Percentiles rank a stretch among this genome's conserved stretches.
Conservation (phyloP, 2,329 filamentous ascomycete species). For the Raffaelea albimanens region DNA sequence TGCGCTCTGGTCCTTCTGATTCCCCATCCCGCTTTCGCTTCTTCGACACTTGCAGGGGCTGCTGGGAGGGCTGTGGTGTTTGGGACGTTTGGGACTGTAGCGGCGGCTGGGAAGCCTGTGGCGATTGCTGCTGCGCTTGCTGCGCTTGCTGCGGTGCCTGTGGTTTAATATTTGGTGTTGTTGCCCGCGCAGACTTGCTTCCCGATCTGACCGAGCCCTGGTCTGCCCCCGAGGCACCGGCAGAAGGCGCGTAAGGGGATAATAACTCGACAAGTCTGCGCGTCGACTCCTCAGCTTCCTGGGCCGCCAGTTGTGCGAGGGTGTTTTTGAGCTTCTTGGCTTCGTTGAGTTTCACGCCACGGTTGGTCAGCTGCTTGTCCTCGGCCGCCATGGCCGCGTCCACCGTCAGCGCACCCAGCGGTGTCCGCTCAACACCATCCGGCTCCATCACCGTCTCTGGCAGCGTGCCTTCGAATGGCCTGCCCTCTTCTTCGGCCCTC, state of each 20-base stretch:
- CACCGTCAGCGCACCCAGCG: slow-evolving; percentile 50
- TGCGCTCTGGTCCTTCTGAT: not conserved
- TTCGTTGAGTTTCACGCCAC: slow-evolving; percentile 70
- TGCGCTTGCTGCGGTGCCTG: slow-evolving; percentile 1
- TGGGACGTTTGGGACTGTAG: no score
- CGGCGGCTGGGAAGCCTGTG: not conserved
- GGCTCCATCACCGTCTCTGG: slow-evolving; percentile 34
- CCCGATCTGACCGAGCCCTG: not conserved
- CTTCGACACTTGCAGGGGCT: slow-evolving; percentile 3
- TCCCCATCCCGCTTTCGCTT: slow-evolving; percentile 26
- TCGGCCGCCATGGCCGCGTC: slow-evolving; percentile 44
- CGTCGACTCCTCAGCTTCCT: slow-evolving; percentile 41
- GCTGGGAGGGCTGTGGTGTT: not conserved
- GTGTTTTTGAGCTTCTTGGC: slow-evolving; percentile 65
- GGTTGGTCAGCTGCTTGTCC: slow-evolving; percentile 57
- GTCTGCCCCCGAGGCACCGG: slow-evolving; percentile 2
- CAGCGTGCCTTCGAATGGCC: slow-evolving; percentile 42
- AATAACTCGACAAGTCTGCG: slow-evolving; percentile 23
- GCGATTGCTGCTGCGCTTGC: slow-evolving; percentile 1
- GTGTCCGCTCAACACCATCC: slow-evolving; percentile 41
- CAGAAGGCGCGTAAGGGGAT: slow-evolving; percentile 10
- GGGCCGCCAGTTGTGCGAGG: slow-evolving; percentile 49
- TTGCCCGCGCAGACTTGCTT: not conserved
- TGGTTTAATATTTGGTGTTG: not conserved
- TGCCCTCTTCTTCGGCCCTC: slow-evolving; percentile 56